A percentile compares a stretch with the other conserved stretches of the same genome.
Evolutionary conservation across 495 filamentous ascomycete species (phyloP).

Genomic region (Aspergillus conjunctus): DNA sequence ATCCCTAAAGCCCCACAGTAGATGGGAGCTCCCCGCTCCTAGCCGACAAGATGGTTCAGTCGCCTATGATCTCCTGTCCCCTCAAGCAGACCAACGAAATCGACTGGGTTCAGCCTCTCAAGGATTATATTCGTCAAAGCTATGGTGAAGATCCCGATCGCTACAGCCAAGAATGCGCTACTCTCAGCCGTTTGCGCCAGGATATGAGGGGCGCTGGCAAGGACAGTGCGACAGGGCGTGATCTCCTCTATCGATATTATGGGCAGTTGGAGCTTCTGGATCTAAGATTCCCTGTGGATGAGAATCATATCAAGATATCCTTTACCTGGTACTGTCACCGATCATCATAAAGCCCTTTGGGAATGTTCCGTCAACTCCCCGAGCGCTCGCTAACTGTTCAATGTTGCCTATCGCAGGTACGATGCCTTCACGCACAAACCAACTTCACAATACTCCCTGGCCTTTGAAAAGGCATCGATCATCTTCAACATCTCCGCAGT

Average conservation of each 20-base stretch:
- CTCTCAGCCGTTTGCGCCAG: constrained; percentile 94
- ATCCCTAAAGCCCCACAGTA: constrained; percentile 25
- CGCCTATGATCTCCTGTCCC: constrained; percentile 90
- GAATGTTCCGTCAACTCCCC: neutral
- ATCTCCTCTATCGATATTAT: constrained; percentile 95
- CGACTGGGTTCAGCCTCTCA: constrained; percentile 94
- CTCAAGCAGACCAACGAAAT: constrained; percentile 99
- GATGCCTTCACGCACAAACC: constrained; percentile 97
- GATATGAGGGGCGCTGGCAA: constrained; percentile 98
- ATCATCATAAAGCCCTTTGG: neutral
- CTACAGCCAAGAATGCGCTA: constrained; percentile 91
- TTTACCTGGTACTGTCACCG: constrained; percentile 80
- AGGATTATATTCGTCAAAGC: constrained; percentile 87
- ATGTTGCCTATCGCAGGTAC: constrained; percentile 61
- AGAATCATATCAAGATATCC: constrained; percentile 97
- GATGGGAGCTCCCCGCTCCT: constrained; percentile 50
- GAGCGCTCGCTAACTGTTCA: constrained; percentile 13
- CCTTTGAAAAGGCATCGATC: constrained; percentile 98
- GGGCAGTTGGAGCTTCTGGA: constrained; percentile 94
- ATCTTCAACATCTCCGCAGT: constrained; percentile 99
- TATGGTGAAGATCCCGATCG: constrained; percentile 97
- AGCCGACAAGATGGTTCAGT: constrained; percentile 64
- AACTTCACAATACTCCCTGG: constrained; percentile 92
- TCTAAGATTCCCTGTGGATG: constrained; percentile 93
- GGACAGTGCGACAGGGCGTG: constrained; percentile 91